A percentile compares a stretch with the other conserved stretches of the same genome.
Conservation (phyloP, 768 basidiomycete species). For the Suillus americanus region DNA sequence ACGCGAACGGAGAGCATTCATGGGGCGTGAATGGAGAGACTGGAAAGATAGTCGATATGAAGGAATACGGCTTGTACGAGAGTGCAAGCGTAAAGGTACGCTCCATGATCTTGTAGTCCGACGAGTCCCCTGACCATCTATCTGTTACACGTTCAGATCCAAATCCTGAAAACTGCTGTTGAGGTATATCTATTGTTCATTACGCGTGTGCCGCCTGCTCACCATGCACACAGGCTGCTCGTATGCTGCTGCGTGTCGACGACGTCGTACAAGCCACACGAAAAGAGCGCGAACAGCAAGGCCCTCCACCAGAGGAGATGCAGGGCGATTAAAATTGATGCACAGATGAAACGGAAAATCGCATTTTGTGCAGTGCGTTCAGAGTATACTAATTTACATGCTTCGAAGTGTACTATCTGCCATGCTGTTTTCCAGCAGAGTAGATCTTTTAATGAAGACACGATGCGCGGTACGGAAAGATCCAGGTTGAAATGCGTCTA, state of each 20-base stretch:
- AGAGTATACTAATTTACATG: not conserved
- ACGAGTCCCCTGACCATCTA: not conserved
- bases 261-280: constrained; percentile 90
- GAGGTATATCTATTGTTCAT: constrained; percentile 52
- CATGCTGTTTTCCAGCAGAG: too few species aligned
- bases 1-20: constrained; percentile 85
- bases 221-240: constrained; percentile 60
- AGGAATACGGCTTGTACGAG: constrained; percentile 89
- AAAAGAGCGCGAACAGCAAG: constrained; percentile 62
- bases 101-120: not conserved
- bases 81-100: constrained; percentile 91
- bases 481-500: not conserved
- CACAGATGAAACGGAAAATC: not conserved
- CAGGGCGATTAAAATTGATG: constrained; percentile 17
- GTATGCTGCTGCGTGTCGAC: constrained; percentile 89
- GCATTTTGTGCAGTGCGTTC: not conserved
- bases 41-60: constrained; percentile 96
- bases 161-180: constrained; percentile 95
- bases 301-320: constrained; percentile 60
- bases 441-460: not conserved
- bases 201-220: not conserved
- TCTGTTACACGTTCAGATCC: constrained; percentile 52
- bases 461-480: not conserved
- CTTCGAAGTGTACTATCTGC: not conserved
- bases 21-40: constrained; percentile 97